Base-by-base conservation (phyloP, 495 filamentous ascomycete species). In the Elaphomyces granulatus region DNA sequence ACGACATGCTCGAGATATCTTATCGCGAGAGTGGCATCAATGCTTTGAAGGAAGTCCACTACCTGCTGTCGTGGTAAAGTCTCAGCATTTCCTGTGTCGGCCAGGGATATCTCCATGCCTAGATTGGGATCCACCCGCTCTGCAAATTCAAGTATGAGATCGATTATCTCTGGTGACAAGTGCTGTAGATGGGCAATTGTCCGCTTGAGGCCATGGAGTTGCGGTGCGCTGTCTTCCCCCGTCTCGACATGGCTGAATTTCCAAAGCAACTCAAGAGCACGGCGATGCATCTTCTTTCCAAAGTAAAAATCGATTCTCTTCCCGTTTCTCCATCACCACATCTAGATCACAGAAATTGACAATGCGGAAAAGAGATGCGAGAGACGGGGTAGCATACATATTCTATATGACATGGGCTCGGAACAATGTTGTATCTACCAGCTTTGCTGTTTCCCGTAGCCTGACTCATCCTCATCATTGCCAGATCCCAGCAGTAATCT, bases 241-340 rank as follows among this genome's bases (percentile, higher is more conserved):
- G 76, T 66, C 8, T 84, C 72, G 6, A 72, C 71, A 41, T 80
- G 72, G 9, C 92, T 92, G 54, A 96, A 96, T 34, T 77, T 80
- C 37, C 73, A 66, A 14, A 99, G 67, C 20, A 96, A 59, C 37
- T 86, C 81, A 17, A 99, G 65, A 0, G 92, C 90, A 45, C 88
- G 77, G 14, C 79, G 76, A 55, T 99, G 90, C 9, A 95, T 71
- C 54, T 80, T 87, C 64, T 96, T 96, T 39, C 90, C 88, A 47
- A 90, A 84, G 44, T 94, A 78, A 55, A 99, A 99, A 50, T 99
- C 87, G 20, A 99, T 88, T 81, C 53, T 94, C 86, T 42, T 92
- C 77, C 7, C 96, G 68, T 44, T 83, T 78, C 57, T 95, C 82
- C 54, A 92, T 88, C 18, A 99, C 87, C 1, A 99, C 90, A 19